phyloP scores from a whole-genome alignment of 1,284 basidiomycete species.

The Leccinum huronense region DNA sequence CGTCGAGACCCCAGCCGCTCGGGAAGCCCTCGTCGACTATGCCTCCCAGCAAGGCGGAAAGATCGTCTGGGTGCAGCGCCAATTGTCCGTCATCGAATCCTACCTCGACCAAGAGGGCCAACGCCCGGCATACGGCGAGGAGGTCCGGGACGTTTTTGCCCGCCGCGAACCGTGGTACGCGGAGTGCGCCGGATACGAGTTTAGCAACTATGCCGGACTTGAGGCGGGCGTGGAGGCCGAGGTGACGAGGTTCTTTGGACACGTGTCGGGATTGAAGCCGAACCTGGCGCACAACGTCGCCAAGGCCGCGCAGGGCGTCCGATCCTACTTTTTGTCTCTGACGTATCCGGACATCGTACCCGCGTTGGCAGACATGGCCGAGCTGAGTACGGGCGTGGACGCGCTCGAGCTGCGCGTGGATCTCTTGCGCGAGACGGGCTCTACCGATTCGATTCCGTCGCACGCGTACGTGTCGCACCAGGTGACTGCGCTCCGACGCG shows the following conservation, averaged over 20 bases:
- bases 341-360: conserved; percentile 87
- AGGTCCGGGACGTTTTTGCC: conserved; percentile 78
- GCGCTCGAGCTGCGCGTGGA: conserved; percentile 94
- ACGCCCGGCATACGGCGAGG: conserved; percentile 86
- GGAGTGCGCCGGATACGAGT: conserved; percentile 84
- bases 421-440: conserved; percentile 61
- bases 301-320: conserved; percentile 43
- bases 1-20: conserved; percentile 80
- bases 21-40: conserved; percentile 72
- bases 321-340: conserved; percentile 89
- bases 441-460: conserved; percentile 61
- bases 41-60: conserved; percentile 48
- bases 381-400: conserved; percentile 83
- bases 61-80: conserved; percentile 72
- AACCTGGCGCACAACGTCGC: conserved; percentile 64
- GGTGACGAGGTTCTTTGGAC: conserved; percentile 82
- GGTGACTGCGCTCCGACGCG: conserved; percentile 76
- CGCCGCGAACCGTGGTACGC: conserved; percentile 86
- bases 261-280: conserved; percentile 74
- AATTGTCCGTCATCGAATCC: conserved; percentile 67
- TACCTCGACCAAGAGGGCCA: conserved; percentile 79
- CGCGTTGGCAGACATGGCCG: conserved; percentile 68
- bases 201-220: conserved; percentile 71
- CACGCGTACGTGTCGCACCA: conserved; percentile 79
- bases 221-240: conserved; percentile 34